A percentile compares a stretch with the other conserved stretches of the same genome.
Evolutionary conservation across 2,329 filamentous ascomycete genomes (phyloP).

Genomic region (Cladosporium halotolerans): DNA sequence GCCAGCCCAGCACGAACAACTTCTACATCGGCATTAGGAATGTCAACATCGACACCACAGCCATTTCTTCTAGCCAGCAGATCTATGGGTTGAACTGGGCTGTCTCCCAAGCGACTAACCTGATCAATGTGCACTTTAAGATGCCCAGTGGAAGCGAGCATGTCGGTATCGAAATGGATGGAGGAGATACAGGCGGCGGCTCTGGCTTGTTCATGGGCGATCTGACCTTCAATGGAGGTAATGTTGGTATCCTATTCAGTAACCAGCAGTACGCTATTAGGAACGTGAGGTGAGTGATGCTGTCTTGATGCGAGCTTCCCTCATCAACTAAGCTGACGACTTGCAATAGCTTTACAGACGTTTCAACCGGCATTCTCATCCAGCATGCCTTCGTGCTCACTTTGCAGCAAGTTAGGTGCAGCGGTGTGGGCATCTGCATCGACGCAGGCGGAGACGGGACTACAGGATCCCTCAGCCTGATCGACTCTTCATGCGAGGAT

Average conservation of each 20-base stretch:
- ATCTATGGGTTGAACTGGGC: constrained; percentile 25
- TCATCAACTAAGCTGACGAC: background rate
- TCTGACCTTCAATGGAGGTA: constrained; percentile 39
- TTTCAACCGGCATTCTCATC: constrained; percentile 18
- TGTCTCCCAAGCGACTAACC: constrained; percentile 25
- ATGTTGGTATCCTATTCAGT: constrained; percentile 35
- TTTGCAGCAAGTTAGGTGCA: constrained; percentile 17
- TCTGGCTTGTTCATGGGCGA: constrained; percentile 44
- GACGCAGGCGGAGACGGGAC: constrained; percentile 19
- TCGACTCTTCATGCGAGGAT: constrained; percentile 18
- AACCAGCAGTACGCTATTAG: constrained; percentile 52
- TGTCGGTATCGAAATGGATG: constrained; percentile 32
- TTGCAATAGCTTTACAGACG: constrained; percentile 22
- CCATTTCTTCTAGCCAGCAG: constrained; percentile 12
- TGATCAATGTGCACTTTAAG: constrained; percentile 27
- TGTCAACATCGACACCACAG: constrained; percentile 24
- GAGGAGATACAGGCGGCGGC: constrained; percentile 29
- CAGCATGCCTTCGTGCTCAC: constrained; percentile 21
- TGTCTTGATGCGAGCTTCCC: constrained; percentile 25
- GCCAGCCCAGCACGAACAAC: constrained; percentile 16
- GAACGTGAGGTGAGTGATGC: constrained; percentile 41
- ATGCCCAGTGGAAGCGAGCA: constrained; percentile 34
- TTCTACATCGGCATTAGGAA: constrained; percentile 28
- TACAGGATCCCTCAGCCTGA: constrained; percentile 22
- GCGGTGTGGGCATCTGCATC: constrained; percentile 23